Conservation (phyloP, 805 yeast species). For the Maudiozyma saulgeensis region DNA sequence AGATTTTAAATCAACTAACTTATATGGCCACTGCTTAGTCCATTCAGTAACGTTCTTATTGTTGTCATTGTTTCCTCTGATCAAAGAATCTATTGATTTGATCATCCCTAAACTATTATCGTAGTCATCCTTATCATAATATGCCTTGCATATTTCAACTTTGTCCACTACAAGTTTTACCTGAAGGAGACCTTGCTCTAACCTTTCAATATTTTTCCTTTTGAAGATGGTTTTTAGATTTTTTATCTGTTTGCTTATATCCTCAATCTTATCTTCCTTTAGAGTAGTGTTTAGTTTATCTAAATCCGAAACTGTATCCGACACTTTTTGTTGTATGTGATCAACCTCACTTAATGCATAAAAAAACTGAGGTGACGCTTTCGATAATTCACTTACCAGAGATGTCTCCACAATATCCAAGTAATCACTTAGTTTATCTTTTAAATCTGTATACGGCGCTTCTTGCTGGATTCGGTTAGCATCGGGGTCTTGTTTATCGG, state of each 20-base stretch:
- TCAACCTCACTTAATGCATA: constrained; percentile 74
- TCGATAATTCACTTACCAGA: constrained; percentile 71
- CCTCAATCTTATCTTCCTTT: constrained; percentile 36
- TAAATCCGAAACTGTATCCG: constrained; percentile 40
- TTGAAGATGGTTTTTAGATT: constrained; percentile 42
- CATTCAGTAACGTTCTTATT: constrained; percentile 23
- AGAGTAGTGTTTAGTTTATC: constrained; percentile 39
- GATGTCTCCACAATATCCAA: constrained; percentile 78
- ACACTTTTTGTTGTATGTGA: constrained; percentile 47
- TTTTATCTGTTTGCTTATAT: constrained; percentile 42
- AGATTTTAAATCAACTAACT: constrained; percentile 23
- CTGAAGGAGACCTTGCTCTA: constrained; percentile 53
- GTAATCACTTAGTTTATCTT: constrained; percentile 71
- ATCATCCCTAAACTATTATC: constrained; percentile 49
- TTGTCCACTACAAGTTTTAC: constrained; percentile 37
- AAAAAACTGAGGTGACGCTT: constrained; percentile 77
- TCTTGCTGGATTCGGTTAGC: constrained; percentile 24
- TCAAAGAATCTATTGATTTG: constrained; percentile 45
- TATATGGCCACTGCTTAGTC: constrained; percentile 35
- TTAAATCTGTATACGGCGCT: constrained; percentile 49
- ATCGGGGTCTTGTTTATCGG: not conserved
- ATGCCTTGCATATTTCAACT: constrained; percentile 31
- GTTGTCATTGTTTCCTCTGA: constrained; percentile 41
- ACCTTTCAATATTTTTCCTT: constrained; percentile 47
- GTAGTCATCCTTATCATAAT: constrained; percentile 33